These are phyloP conservation scores for Pseudogymnoascus sp. DNA, from an alignment of 2,329 filamentous ascomycete genomes.

Conservation along the genomic window DNA sequence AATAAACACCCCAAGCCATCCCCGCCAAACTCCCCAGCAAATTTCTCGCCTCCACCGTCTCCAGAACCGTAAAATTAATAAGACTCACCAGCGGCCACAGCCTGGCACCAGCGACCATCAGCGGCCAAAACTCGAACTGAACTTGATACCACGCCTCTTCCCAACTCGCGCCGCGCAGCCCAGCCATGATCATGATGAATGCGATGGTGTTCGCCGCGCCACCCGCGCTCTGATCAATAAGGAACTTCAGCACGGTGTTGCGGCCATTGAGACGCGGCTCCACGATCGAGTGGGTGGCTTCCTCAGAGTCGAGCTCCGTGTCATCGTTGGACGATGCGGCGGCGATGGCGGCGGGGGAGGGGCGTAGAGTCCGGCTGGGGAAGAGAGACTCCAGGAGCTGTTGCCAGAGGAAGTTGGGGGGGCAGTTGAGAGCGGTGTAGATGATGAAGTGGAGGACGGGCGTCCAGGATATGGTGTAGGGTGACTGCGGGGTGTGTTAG, in stretches of 20 bases:
- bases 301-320: conserved; percentile 34
- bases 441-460: conserved; percentile 71
- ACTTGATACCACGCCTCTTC: conserved; percentile 37
- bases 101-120: conserved; percentile 63
- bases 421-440: conserved; percentile 65
- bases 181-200: conserved; percentile 51
- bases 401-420: conserved; percentile 86
- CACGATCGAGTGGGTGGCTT: conserved; percentile 37
- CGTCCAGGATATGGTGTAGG: conserved; percentile 56
- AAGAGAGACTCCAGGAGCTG: conserved; percentile 67
- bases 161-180: conserved; percentile 35
- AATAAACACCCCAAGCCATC: conserved; percentile 66
- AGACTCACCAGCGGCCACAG: conserved; percentile 66
- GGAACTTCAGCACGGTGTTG: conserved; percentile 61
- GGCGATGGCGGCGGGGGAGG: conserved; percentile 34
- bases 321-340: conserved; percentile 36
- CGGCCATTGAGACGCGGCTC: conserved; percentile 49
- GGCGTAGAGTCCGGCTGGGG: conserved; percentile 50
- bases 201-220: conserved; percentile 58
- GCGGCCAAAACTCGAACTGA: conserved; percentile 51
- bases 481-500: conserved; percentile 13
- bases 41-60: conserved; percentile 64
- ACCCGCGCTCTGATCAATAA: conserved; percentile 62
- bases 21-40: conserved; percentile 66
- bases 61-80: conserved; percentile 60